Evolutionary conservation across 108 stramenopile genomes (phyloP).

Genomic region (Thalassiosira profunda): DNA sequence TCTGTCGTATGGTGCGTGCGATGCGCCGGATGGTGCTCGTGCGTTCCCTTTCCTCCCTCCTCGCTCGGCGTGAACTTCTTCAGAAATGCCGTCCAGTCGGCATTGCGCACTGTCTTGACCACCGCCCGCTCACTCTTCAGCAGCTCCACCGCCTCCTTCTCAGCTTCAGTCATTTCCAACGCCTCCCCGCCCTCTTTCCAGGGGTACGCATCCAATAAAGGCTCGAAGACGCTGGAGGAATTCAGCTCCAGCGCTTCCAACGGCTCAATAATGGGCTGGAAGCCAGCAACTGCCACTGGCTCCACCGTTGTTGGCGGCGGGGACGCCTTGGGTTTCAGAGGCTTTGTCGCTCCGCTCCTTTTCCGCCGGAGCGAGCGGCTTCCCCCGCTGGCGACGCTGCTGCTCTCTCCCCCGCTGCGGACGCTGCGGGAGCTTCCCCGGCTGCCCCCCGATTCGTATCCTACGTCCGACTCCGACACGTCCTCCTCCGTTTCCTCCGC

Average conservation of each 20-base stretch:
- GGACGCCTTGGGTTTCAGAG: background rate
- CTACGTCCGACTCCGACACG: slow-evolving; percentile 1
- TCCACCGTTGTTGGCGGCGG: background rate
- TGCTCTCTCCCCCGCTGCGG: slow-evolving; percentile 15
- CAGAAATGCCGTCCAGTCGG: slow-evolving; percentile 84
- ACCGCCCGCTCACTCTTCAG: slow-evolving; percentile 64
- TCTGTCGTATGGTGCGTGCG: slow-evolving; percentile 24
- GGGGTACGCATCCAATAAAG: slow-evolving; percentile 49
- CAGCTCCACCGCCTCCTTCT: slow-evolving; percentile 69
- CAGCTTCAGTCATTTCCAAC: slow-evolving; percentile 60
- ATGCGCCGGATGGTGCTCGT: slow-evolving; percentile 32
- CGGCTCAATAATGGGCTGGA: slow-evolving; percentile 74
- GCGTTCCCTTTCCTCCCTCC: slow-evolving; percentile 16
- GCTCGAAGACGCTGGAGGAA: slow-evolving; percentile 61
- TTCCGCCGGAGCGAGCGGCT: background rate
- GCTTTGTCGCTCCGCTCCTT: background rate
- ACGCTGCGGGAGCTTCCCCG: slow-evolving; percentile 21
- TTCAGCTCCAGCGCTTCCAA: slow-evolving; percentile 68
- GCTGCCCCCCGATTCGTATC: slow-evolving; percentile 50
- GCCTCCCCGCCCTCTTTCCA: background rate
- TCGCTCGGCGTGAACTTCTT: slow-evolving; percentile 57
- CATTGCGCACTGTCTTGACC: slow-evolving; percentile 85
- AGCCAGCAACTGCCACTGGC: slow-evolving; percentile 64
- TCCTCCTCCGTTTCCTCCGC: background rate
- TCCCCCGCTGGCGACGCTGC: slow-evolving; percentile 16